These are phyloP conservation scores for Jimgerdemannia lactiflua DNA, from an alignment of 192 early-diverging fungal genomes.

Conservation along the genomic window DNA sequence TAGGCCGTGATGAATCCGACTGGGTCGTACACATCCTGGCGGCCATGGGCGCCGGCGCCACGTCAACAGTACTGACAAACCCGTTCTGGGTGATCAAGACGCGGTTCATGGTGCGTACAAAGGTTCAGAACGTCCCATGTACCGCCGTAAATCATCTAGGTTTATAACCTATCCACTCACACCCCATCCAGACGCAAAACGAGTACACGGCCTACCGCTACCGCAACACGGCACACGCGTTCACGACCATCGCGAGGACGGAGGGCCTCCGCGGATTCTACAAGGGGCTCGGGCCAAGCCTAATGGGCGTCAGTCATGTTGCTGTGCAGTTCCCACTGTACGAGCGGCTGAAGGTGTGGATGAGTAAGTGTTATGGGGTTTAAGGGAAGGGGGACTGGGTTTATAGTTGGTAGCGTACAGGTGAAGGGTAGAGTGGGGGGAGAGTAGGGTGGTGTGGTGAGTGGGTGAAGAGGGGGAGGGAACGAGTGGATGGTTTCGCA, in stretches of 20 bases:
- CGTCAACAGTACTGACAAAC: constrained; percentile 76
- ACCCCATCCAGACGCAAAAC: constrained; percentile 63
- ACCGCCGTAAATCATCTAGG: background rate
- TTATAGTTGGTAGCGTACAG: too few relatives aligned
- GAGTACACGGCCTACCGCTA: constrained; percentile 75
- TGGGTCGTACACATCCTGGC: constrained; percentile 74
- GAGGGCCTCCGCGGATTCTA: constrained; percentile 89
- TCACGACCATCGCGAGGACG: constrained; percentile 64
- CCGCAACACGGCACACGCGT: constrained; percentile 76
- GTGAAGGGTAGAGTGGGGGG: too few relatives aligned
- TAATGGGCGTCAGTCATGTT: constrained; percentile 91
- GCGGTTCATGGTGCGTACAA: constrained; percentile 68
- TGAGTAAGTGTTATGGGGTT: constrained; percentile 33
- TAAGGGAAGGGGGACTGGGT: too few relatives aligned
- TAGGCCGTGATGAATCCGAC: constrained; percentile 38
- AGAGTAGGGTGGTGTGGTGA: too few relatives aligned
- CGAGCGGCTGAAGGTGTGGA: constrained; percentile 77
- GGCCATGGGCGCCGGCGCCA: constrained; percentile 82
- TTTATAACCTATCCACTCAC: background rate
- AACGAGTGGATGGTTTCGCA: too few relatives aligned
- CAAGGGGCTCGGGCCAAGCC: constrained; percentile 87
- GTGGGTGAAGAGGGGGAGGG: too few relatives aligned
- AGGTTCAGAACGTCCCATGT: background rate
- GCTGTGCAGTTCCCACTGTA: constrained; percentile 96
- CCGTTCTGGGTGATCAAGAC: constrained; percentile 94